phyloP scores from a whole-genome alignment of 495 filamentous ascomycete species.

The Xylaria longipes region DNA sequence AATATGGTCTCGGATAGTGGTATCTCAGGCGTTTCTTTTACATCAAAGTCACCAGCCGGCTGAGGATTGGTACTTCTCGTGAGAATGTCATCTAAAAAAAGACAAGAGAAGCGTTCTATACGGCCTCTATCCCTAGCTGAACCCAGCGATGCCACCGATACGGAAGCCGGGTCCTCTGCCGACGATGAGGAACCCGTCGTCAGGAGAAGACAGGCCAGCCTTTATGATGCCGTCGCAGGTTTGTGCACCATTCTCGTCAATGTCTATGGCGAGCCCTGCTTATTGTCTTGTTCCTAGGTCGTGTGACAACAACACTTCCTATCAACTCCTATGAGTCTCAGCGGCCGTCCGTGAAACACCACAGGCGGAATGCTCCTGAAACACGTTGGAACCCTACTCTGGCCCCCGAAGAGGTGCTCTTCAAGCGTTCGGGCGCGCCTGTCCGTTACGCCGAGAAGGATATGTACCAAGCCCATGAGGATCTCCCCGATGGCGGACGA shows the following conservation, averaged over 20 bases:
- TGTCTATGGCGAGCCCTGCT: constrained; percentile 3
- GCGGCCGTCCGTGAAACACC: constrained; percentile 22
- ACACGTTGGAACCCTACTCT: constrained; percentile 60
- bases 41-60: constrained; percentile 2
- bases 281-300: constrained; percentile 48
- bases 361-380: constrained; percentile 54
- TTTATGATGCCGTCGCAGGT: constrained; percentile 88
- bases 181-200: neutral
- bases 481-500: constrained; percentile 48
- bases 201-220: constrained; percentile 50
- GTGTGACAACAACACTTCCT: constrained; percentile 40
- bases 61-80: neutral
- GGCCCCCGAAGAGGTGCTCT: constrained; percentile 78
- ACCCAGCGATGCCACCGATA: constrained; percentile 15
- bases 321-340: constrained; percentile 20
- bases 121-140: constrained; percentile 9
- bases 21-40: neutral
- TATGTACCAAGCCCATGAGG: constrained; percentile 66
- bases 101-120: constrained; percentile 23
- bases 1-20: constrained; percentile 8
- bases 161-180: constrained; percentile 16
- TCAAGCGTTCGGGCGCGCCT: constrained; percentile 66
- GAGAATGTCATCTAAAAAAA: constrained; percentile 32
- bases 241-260: constrained; percentile 3
- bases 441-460: constrained; percentile 71